A percentile compares a stretch with the other conserved stretches of the same genome.
Conservation (phyloP, 352 stramenopile genomes). For the Globisporangium abappressorium region DNA sequence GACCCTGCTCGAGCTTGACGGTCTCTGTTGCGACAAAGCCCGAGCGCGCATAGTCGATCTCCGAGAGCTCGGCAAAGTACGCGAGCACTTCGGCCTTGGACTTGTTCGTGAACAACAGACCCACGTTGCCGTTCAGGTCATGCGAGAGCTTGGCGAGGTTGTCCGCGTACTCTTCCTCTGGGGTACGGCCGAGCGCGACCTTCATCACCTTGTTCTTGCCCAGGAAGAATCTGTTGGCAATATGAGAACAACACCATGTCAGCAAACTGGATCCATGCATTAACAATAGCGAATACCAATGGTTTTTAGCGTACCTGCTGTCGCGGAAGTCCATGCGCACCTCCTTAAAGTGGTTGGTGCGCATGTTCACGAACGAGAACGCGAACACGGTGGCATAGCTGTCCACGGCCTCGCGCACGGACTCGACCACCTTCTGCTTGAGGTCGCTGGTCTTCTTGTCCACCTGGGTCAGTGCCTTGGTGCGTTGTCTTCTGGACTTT, state of each 20-base stretch:
- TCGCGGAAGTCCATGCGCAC: conserved; percentile 96
- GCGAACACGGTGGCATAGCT: conserved; percentile 92
- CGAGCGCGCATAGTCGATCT: conserved; percentile 93
- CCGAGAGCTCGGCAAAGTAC: conserved; percentile 91
- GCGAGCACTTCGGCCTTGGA: conserved; percentile 79
- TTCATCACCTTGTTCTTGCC: conserved; percentile 99
- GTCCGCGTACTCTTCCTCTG: conserved; percentile 96
- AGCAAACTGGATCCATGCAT: background rate
- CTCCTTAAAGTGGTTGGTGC: conserved; percentile 98
- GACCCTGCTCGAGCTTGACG: conserved; percentile 86
- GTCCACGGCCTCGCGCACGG: conserved; percentile 93
- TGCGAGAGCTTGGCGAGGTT: conserved; percentile 91
- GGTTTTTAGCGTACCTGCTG: conserved; percentile 49
- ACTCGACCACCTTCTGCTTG: conserved; percentile 94
- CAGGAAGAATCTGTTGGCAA: conserved; percentile 90
- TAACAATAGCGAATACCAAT: background rate
- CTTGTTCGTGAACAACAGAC: conserved; percentile 95
- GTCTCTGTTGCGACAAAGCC: conserved; percentile 90
- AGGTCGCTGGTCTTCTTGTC: conserved; percentile 96
- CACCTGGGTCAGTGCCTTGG: conserved; percentile 92
- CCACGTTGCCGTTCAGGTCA: conserved; percentile 91
- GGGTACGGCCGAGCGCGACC: conserved; percentile 91
- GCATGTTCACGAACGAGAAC: conserved; percentile 99
- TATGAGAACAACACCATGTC: background rate
- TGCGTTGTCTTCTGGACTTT: conserved; percentile 84